Evolutionary conservation across 495 filamentous ascomycete genomes (phyloP), one percentile per base, ranked within the genome.

Genomic region (Podospora anserina): DNA sequence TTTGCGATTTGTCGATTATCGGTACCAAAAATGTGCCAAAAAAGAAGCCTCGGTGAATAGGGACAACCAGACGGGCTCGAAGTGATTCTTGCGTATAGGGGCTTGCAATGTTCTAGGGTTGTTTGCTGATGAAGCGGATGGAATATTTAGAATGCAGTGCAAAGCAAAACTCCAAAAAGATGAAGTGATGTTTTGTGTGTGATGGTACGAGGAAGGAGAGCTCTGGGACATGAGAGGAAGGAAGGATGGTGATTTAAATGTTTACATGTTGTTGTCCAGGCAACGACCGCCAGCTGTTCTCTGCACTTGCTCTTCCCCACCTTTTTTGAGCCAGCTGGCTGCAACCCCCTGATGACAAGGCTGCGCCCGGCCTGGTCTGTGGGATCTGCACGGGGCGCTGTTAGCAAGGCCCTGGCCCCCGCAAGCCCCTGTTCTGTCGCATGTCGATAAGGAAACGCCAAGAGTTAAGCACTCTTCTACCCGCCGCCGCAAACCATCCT

Each of bases 251-350:
- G 55, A 58, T 30, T 68, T 68, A 68, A 68, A 60, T 68, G 66
- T 68, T 68, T 68, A 68, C 66, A 64, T 63, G 19, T n/a, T n/a
- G 66, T 67, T 63, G 66, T 62, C 64, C 53, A 30, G 64, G 30
- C 55, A 66, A 66, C 64, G 16, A 39, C 18, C 53, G 54, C 28
- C 64, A 66, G 64, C 64, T 60, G 64, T 15, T 32, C 30, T 32
- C 4, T 32, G 4, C 7, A 7, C 18, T n/a, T 62, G 60, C 61
- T 19, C 30, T n/a, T 4, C 11, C 28, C 32, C 32, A 18, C 61
- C 20, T 2, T 49, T 63, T 44, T 49, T 18, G 9, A 9, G 61
- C 15, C 61, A 63, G 61, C 61, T 63, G 61, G 61, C 44, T 58
- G 55, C 23, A 58, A 49, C 39, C 13, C 13, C 39, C 39, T 49